Percentiles rank a stretch among this genome's conserved stretches.
phyloP scores from a whole-genome alignment of 2,329 filamentous ascomycete genomes.

The Eutypella sp. region DNA sequence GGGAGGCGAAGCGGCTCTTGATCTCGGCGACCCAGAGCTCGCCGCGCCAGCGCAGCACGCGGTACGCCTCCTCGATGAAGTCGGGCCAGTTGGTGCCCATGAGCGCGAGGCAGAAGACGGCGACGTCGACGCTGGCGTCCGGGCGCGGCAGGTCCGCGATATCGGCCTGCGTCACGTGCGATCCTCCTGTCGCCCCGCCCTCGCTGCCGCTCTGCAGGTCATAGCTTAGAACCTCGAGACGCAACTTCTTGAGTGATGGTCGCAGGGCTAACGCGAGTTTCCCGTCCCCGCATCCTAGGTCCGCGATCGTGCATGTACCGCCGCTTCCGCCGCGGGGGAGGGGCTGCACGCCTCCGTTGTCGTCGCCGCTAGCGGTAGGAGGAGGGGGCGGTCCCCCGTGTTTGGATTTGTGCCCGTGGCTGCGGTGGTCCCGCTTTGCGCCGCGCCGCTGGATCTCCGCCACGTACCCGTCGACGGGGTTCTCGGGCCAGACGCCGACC shows the following conservation, averaged over 20 bases:
- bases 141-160: constrained; percentile 76
- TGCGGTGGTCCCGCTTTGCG: too few relatives aligned
- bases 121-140: constrained; percentile 74
- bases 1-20: constrained; percentile 76
- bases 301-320: constrained; percentile 75
- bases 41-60: constrained; percentile 85
- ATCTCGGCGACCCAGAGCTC: constrained; percentile 98
- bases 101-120: constrained; percentile 90
- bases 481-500: constrained; percentile 93
- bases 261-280: constrained; percentile 68
- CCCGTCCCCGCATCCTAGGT: constrained; percentile 91
- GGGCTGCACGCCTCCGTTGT: constrained; percentile 33
- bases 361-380: constrained; percentile 9
- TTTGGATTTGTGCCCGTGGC: too few relatives aligned
- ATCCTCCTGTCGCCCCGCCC: constrained; percentile 23
- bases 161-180: constrained; percentile 81
- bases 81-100: constrained; percentile 99
- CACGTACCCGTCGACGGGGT: constrained; percentile 88
- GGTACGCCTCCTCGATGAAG: constrained; percentile 93
- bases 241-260: constrained; percentile 58
- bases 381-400: too few relatives aligned
- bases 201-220: constrained; percentile 70
- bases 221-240: constrained; percentile 74
- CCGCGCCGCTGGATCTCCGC: constrained; percentile 64
- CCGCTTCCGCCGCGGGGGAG: constrained; percentile 71